Base-by-base conservation (phyloP, 2,329 filamentous ascomycete species). In the Stagonosporopsis rhizophila region DNA sequence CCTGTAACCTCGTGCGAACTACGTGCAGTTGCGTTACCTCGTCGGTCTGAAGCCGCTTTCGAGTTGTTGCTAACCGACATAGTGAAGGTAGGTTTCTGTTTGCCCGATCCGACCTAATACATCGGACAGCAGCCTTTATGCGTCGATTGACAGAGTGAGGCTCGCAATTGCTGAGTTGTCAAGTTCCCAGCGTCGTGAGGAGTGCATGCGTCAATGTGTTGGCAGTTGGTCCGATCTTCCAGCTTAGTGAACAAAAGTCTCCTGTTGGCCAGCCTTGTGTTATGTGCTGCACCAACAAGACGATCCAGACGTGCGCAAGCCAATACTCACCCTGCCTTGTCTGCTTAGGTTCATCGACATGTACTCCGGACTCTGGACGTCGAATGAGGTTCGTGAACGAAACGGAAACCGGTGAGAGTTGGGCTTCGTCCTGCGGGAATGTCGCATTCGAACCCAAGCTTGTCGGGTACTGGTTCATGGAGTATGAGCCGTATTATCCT, bases 191-290 rank as follows among this genome's bases (percentile, higher is more conserved):
- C 14, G 23, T 25, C 44, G 55, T 51, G 59, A 59, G 56, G 60
- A 51, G 52, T 67, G 64, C 59, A 68, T 66, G 42, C 34, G 22
- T 52, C 23, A 53, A 52, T 71, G 65, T 62, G 67, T 40, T 69
- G 67, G 56, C 66, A 64, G 42, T 61, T 49, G 48, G 46, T 53
- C 51, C 32, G 51, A 20, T 40, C 52, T 27, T 58, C 64, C 68
- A 69, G 68, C 68, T 66, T 69, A 55, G 58, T 62, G 34, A 12
- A 47, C 32, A 20, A 46, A 17, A 45, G 30, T 28, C 40, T 58
- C 38, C 58, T 47, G 61, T 69, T 71, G 62, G 64, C 54, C 64
- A 69, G 64, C 63, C 62, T 65, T 53, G 50, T 47, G 46, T 45
- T 38, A 42, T 58, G 40, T 23, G 27, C 46, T 50, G 42, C 52